These are phyloP conservation scores for Penicillium crustosum DNA, from an alignment of 2,329 filamentous ascomycete genomes.

Conservation along the genomic window DNA sequence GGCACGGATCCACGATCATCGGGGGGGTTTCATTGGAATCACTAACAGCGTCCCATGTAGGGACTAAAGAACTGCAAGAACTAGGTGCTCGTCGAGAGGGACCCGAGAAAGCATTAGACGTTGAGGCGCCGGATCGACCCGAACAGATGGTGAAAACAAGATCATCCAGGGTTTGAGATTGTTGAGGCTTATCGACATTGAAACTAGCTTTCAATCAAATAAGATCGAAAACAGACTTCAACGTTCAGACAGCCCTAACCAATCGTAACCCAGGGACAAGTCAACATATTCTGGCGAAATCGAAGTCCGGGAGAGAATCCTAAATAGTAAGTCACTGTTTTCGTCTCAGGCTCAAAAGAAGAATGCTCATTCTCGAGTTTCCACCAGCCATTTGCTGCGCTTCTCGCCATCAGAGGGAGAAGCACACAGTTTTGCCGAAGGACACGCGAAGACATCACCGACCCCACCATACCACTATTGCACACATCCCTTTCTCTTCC, in stretches of 20 bases:
- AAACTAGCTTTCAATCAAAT: not conserved
- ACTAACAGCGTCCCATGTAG: constrained; percentile 5
- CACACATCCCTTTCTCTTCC: not conserved
- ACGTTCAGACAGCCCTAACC: not conserved
- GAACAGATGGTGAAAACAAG: not conserved
- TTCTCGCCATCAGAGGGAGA: not conserved
- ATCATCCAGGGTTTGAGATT: not conserved
- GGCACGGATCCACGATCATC: constrained; percentile 12
- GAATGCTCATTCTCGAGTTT: not conserved
- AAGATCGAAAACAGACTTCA: not conserved
- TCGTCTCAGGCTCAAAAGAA: not conserved
- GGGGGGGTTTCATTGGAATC: constrained; percentile 9
- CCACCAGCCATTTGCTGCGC: not conserved
- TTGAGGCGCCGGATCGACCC: not conserved
- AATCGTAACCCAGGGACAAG: not conserved
- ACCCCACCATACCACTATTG: not conserved
- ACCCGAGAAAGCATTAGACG: not conserved
- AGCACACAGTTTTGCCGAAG: not conserved
- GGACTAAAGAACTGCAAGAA: constrained; percentile 1
- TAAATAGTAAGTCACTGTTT: constrained; percentile 5
- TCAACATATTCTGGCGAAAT: not conserved
- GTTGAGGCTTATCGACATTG: not conserved
- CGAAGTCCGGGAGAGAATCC: not conserved
- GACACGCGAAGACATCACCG: not conserved
- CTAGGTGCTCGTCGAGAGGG: constrained; percentile 1